Evolutionary conservation across 768 basidiomycete species (phyloP).

Genomic region (Hypsizygus marmoreus): DNA sequence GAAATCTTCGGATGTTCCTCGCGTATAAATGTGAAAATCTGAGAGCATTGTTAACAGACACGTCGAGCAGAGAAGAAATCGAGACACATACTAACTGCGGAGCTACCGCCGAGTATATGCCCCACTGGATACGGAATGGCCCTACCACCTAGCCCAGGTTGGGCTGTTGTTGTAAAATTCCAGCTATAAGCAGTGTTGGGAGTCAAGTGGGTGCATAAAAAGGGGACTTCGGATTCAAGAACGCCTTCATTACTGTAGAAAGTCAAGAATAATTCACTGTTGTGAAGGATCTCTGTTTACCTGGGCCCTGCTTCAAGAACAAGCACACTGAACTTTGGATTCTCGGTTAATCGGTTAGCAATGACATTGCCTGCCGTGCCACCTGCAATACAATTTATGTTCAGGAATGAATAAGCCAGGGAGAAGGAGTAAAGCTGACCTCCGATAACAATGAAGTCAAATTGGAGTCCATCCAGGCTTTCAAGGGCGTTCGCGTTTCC

Average conservation of each 20-base stretch:
- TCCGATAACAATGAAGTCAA: constrained; percentile 15
- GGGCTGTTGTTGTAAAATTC: constrained; percentile 11
- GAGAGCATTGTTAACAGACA: neutral
- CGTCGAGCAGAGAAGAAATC: neutral
- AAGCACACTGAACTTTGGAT: constrained; percentile 3
- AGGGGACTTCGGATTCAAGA: constrained; percentile 8
- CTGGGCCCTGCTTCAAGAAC: constrained; percentile 10
- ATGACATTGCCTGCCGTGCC: constrained; percentile 15
- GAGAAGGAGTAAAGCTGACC: neutral
- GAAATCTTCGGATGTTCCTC: constrained; percentile 5
- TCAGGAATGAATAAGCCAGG: neutral
- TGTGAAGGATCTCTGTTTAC: neutral
- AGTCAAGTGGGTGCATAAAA: constrained; percentile 3
- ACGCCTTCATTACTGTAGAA: constrained; percentile 1
- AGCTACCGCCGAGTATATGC: constrained; percentile 9
- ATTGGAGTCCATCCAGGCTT: constrained; percentile 1
- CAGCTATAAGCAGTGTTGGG: constrained; percentile 9
- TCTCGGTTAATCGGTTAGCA: constrained; percentile 12
- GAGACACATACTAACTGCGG: constrained; percentile 6
- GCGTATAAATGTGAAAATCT: neutral
- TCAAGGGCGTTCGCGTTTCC: no score
- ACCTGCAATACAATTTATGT: neutral
- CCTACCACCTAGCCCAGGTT: constrained; percentile 6
- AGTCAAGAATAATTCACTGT: neutral
- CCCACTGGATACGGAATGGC: constrained; percentile 3